These are phyloP conservation scores for Colletotrichum spinosum DNA, from an alignment of 2,329 filamentous ascomycete species.

Conservation along the genomic window DNA sequence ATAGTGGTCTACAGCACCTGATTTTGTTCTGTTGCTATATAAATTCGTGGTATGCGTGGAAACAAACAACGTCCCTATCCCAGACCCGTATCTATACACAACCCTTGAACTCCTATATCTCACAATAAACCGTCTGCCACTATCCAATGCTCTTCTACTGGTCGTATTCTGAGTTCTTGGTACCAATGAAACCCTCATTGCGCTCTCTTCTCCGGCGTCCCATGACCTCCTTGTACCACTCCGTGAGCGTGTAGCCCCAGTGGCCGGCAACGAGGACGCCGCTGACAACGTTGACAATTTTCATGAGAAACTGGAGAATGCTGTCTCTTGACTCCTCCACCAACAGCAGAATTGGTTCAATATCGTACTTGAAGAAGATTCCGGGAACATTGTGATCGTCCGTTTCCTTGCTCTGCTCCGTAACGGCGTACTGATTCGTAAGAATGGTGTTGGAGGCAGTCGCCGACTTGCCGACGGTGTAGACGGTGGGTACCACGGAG, in stretches of 20 bases:
- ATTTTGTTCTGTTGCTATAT: background rate
- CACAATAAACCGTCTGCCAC: slow-evolving; percentile 9
- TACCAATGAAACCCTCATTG: slow-evolving; percentile 43
- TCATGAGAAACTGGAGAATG: slow-evolving; percentile 79
- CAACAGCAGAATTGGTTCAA: slow-evolving; percentile 91
- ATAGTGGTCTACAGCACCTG: too few species aligned
- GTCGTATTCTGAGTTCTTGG: slow-evolving; percentile 34
- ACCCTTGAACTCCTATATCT: slow-evolving; percentile 27
- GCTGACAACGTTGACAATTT: slow-evolving; percentile 89
- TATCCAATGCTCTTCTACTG: slow-evolving; percentile 24
- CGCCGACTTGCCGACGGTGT: slow-evolving; percentile 70
- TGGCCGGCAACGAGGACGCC: slow-evolving; percentile 94
- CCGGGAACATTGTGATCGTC: slow-evolving; percentile 82
- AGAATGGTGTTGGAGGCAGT: slow-evolving; percentile 71
- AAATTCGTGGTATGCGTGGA: background rate
- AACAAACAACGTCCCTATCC: slow-evolving; percentile 23
- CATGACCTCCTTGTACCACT: slow-evolving; percentile 73
- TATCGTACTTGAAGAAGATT: slow-evolving; percentile 98
- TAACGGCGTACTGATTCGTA: slow-evolving; percentile 98
- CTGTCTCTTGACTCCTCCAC: slow-evolving; percentile 85
- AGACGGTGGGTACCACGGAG: slow-evolving; percentile 93
- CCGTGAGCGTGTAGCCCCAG: slow-evolving; percentile 88
- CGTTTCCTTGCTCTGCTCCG: slow-evolving; percentile 82
- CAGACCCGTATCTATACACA: slow-evolving; percentile 32
- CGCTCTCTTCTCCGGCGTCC: slow-evolving; percentile 60